Evolutionary conservation across 176 grass and related monocot genomes (phyloP).

Genomic region (Miscanthus lutarioriparius): DNA sequence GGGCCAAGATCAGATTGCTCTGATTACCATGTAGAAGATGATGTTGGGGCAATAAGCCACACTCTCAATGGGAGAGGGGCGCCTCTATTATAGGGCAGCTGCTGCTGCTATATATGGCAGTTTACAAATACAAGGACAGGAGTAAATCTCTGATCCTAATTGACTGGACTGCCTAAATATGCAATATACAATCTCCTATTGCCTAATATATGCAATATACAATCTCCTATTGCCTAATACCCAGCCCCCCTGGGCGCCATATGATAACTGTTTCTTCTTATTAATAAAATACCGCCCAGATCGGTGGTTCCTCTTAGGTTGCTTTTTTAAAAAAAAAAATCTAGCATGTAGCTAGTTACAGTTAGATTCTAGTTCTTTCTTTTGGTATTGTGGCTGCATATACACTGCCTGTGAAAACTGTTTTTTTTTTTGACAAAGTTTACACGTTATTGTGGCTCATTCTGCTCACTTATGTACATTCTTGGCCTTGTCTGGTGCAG

Average conservation of each 20-base stretch:
- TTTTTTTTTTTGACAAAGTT: not conserved
- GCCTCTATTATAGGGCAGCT: no score
- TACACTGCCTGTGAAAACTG: not conserved
- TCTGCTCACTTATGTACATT: conserved; percentile 9
- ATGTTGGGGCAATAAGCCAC: no score
- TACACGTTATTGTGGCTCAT: not conserved
- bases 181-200: no score
- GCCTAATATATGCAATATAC: no score
- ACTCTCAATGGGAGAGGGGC: no score
- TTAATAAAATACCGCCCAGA: not conserved
- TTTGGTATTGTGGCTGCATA: not conserved
- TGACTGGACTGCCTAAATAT: no score
- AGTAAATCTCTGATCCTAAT: no score
- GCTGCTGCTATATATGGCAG: no score
- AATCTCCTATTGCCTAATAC: no score
- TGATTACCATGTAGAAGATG: no score
- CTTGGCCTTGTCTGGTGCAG: conserved; percentile 46
- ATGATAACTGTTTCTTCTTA: not conserved
- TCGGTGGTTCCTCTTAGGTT: not conserved
- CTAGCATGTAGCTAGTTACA: not conserved
- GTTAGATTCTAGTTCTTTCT: not conserved
- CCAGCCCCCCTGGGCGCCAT: not conserved
- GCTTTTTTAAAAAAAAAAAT: not conserved
- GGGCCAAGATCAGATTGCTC: no score
- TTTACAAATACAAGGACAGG: no score